These are phyloP conservation scores for Aspergillus campestris DNA, from an alignment of 495 filamentous ascomycete species.

Conservation along the genomic window DNA sequence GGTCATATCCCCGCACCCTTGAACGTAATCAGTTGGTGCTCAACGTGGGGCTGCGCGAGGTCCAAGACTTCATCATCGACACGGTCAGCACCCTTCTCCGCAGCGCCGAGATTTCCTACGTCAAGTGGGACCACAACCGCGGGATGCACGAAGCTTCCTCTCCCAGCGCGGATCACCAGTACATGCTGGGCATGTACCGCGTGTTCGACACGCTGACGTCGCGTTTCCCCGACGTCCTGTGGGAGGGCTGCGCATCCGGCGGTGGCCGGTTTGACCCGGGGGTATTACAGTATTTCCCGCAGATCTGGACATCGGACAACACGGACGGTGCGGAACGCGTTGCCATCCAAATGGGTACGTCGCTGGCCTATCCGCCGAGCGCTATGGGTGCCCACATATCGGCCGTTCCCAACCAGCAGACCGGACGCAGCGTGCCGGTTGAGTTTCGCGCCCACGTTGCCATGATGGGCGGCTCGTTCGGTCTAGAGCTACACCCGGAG, in stretches of 20 bases:
- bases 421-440: slow-evolving; percentile 37
- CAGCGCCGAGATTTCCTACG: slow-evolving; percentile 40
- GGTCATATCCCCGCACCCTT: slow-evolving; percentile 41
- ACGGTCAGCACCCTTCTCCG: slow-evolving; percentile 37
- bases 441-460: slow-evolving; percentile 47
- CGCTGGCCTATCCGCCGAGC: slow-evolving; percentile 44
- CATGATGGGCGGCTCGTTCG: slow-evolving; percentile 51
- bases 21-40: slow-evolving; percentile 44
- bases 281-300: slow-evolving; percentile 47
- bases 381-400: slow-evolving; percentile 51
- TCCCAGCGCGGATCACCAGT: slow-evolving; percentile 38
- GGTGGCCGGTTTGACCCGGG: slow-evolving; percentile 49
- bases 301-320: slow-evolving; percentile 50
- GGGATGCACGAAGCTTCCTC: slow-evolving; percentile 44
- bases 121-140: slow-evolving; percentile 54
- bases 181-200: slow-evolving; percentile 48
- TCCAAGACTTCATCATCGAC: slow-evolving; percentile 47
- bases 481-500: slow-evolving; percentile 43
- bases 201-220: slow-evolving; percentile 45
- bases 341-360: slow-evolving; percentile 47
- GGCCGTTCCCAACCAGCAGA: slow-evolving; percentile 44
- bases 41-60: slow-evolving; percentile 42
- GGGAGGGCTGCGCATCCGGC: slow-evolving; percentile 50
- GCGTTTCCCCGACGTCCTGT: slow-evolving; percentile 44
- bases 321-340: slow-evolving; percentile 46